A percentile compares a stretch with the other conserved stretches of the same genome.
phyloP scores from a whole-genome alignment of 1,139 yeast species.

The Pichia sp. region DNA sequence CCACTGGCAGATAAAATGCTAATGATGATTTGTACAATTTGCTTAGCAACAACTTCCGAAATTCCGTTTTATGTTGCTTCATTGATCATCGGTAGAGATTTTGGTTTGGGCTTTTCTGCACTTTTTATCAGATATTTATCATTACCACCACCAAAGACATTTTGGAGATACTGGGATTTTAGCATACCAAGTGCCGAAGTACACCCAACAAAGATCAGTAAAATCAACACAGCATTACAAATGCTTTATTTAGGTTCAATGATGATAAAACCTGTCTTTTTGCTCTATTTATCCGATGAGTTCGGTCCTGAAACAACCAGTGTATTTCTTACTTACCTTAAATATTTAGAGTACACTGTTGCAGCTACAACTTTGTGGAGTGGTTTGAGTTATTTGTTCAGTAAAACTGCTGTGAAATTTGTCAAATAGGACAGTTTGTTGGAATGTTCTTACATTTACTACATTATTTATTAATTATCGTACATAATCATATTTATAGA shows the following conservation, averaged over 20 bases:
- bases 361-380: slow-evolving; percentile 73
- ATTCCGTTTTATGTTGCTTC: slow-evolving; percentile 65
- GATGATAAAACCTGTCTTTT: slow-evolving; percentile 59
- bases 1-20: slow-evolving; percentile 93
- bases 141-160: slow-evolving; percentile 69
- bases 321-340: slow-evolving; percentile 23
- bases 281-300: slow-evolving; percentile 25
- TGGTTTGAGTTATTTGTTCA: slow-evolving; percentile 69
- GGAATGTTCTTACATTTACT: too few species aligned
- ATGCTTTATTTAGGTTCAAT: slow-evolving; percentile 82
- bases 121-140: slow-evolving; percentile 66
- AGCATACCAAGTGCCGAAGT: slow-evolving; percentile 82
- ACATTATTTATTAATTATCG: neutral
- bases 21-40: slow-evolving; percentile 79
- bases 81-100: slow-evolving; percentile 79
- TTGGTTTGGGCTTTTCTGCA: slow-evolving; percentile 69
- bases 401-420: slow-evolving; percentile 56
- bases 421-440: slow-evolving; percentile 3
- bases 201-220: slow-evolving; percentile 81
- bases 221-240: slow-evolving; percentile 83
- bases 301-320: slow-evolving; percentile 21
- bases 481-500: neutral
- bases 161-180: slow-evolving; percentile 67
- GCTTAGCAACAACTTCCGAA: slow-evolving; percentile 62
- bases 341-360: slow-evolving; percentile 51